phyloP scores from a whole-genome alignment of 345 rosid genomes.

The Sonneratia caseolaris region DNA sequence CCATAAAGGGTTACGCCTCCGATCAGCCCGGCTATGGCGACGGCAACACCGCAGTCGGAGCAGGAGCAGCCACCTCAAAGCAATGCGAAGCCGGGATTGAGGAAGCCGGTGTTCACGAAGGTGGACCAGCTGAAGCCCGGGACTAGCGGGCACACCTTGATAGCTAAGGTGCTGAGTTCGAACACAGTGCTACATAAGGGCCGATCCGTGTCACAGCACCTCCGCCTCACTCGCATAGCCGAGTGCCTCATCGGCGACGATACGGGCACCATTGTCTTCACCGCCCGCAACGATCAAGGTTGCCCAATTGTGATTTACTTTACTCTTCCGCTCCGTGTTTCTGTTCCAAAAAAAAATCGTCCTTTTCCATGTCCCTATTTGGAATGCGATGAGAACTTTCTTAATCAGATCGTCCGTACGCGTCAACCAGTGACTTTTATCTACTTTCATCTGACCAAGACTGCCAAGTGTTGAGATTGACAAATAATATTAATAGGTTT shows the following conservation, averaged over 20 bases:
- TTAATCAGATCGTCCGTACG: not conserved
- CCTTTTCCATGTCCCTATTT: not conserved
- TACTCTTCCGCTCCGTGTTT: not conserved
- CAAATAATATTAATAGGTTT: not conserved
- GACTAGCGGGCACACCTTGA: constrained; percentile 32
- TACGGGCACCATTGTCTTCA: constrained; percentile 30
- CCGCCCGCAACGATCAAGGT: constrained; percentile 42
- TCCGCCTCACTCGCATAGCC: constrained; percentile 27
- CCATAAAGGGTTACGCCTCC: constrained; percentile 12
- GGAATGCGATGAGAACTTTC: not conserved
- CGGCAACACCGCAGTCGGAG: constrained; percentile 9
- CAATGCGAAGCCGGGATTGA: constrained; percentile 19
- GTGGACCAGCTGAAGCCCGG: constrained; percentile 39
- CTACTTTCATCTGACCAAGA: not conserved
- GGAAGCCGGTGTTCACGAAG: constrained; percentile 39
- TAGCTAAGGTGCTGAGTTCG: constrained; percentile 25
- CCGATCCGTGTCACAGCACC: constrained; percentile 22
- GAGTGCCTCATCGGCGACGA: constrained; percentile 48
- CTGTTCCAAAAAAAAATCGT: not conserved
- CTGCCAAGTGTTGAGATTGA: not conserved
- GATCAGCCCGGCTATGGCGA: not conserved
- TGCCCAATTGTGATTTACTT: not conserved
- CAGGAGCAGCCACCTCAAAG: constrained; percentile 5
- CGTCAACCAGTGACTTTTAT: not conserved
- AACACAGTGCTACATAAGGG: constrained; percentile 24